phyloP scores from a whole-genome alignment of 352 stramenopile species.

The Saprolegnia parasitica region DNA sequence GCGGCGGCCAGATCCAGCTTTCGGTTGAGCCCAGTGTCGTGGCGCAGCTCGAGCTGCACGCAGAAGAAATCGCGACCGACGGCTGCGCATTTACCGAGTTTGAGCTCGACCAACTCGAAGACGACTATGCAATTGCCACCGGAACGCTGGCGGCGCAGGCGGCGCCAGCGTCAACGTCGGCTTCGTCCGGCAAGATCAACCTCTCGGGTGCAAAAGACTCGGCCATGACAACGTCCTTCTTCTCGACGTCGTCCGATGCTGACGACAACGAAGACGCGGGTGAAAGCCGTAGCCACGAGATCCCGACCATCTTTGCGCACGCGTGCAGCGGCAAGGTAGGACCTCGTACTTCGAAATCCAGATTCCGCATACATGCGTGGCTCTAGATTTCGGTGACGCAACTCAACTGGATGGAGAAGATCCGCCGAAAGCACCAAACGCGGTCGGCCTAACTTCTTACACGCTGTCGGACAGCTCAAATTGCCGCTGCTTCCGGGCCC shows the following conservation, averaged over 20 bases:
- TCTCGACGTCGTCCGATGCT: constrained; percentile 34
- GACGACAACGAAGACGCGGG: constrained; percentile 3
- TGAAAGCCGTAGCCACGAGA: background rate
- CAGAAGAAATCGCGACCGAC: constrained; percentile 41
- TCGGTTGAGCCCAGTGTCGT: constrained; percentile 56
- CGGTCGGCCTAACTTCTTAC: constrained; percentile 24
- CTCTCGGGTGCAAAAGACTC: constrained; percentile 56
- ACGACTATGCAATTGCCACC: constrained; percentile 68
- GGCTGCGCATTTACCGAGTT: constrained; percentile 43
- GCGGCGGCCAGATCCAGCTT: constrained; percentile 52
- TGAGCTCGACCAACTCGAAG: constrained; percentile 66
- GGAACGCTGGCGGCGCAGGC: constrained; percentile 35
- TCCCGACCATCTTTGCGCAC: constrained; percentile 46
- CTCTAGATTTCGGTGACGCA: constrained; percentile 38
- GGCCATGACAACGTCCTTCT: constrained; percentile 78
- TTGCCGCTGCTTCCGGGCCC: no score
- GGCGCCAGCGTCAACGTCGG: constrained; percentile 27
- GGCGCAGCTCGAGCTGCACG: constrained; percentile 65
- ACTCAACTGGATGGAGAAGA: constrained; percentile 76
- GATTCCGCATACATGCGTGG: background rate
- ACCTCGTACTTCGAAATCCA: constrained; percentile 28
- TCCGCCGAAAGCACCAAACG: constrained; percentile 66
- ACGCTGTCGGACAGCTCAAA: no score
- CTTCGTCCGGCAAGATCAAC: constrained; percentile 64
- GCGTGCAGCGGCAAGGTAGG: constrained; percentile 39